Evolutionary conservation across 2,329 filamentous ascomycete species (phyloP).

Genomic region (Venturia aucupariae): DNA sequence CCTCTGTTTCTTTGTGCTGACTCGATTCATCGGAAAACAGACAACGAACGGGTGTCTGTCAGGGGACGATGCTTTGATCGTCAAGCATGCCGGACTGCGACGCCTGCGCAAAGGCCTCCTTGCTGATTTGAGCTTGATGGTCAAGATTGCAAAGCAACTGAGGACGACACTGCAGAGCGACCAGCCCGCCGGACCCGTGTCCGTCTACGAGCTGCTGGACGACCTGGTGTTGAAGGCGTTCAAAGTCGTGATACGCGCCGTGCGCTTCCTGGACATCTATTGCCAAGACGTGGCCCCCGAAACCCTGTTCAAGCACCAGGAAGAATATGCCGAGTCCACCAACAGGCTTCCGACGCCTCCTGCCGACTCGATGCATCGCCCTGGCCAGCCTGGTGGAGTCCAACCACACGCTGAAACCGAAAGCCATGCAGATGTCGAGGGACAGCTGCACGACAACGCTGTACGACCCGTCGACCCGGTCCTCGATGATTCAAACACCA

Average conservation of each 20-base stretch:
- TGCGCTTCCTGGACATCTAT: conserved; percentile 81
- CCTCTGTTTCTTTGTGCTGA: conserved; percentile 3
- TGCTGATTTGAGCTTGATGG: conserved; percentile 79
- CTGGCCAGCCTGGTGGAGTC: neutral
- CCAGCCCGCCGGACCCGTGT: conserved; percentile 24
- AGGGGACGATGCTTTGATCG: conserved; percentile 66
- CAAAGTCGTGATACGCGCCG: conserved; percentile 83
- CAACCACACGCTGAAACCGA: conserved; percentile 12
- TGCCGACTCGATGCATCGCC: conserved; percentile 20
- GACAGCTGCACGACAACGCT: neutral
- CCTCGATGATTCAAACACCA: neutral
- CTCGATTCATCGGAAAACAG: conserved; percentile 40
- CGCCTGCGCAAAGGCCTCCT: conserved; percentile 78
- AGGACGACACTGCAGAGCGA: conserved; percentile 38
- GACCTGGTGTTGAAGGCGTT: conserved; percentile 92
- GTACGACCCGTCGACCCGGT: conserved; percentile 9
- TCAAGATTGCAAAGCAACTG: conserved; percentile 79
- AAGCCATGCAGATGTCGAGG: conserved; percentile 6
- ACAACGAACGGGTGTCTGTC: conserved; percentile 79
- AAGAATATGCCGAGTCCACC: conserved; percentile 10
- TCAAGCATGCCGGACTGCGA: conserved; percentile 65
- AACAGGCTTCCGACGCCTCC: conserved; percentile 40
- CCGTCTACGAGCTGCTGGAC: conserved; percentile 69
- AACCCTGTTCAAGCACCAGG: neutral
- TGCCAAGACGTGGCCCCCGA: conserved; percentile 39